Evolutionary conservation across 129 eudicot species (phyloP).

Genomic region (Ambrosia trifida): DNA sequence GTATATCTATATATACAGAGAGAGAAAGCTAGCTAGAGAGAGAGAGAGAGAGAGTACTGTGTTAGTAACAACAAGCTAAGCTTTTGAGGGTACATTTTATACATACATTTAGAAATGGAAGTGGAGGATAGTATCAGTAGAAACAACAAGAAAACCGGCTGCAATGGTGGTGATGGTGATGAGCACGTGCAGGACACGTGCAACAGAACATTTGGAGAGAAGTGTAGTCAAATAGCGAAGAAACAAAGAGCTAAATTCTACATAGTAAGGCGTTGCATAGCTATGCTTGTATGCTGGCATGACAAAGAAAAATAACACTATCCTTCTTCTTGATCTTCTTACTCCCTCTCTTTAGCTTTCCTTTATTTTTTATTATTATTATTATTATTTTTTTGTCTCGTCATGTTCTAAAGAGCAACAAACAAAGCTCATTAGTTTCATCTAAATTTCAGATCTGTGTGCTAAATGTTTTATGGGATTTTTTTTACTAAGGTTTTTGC

Average conservation of each 20-base stretch:
- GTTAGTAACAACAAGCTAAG: background rate
- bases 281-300: constrained; percentile 75
- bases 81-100: background rate
- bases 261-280: constrained; percentile 73
- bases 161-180: constrained; percentile 15
- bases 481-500: background rate
- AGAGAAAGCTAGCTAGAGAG: constrained; percentile 11
- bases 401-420: constrained; percentile 10
- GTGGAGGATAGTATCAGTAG: constrained; percentile 22
- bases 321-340: background rate
- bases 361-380: background rate
- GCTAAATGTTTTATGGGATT: background rate
- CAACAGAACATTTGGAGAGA: constrained; percentile 53
- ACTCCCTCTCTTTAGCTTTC: background rate
- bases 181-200: constrained; percentile 29
- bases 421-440: background rate
- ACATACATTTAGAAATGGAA: constrained; percentile 24
- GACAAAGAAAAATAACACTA: constrained; percentile 39
- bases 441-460: constrained; percentile 22
- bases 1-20: background rate
- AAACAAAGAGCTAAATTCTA: constrained; percentile 76
- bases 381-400: constrained; percentile 5
- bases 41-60: background rate
- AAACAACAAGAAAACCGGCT: background rate
- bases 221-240: constrained; percentile 66